Percentiles rank a stretch among this genome's conserved stretches.
phyloP scores from a whole-genome alignment of 2,329 filamentous ascomycete genomes.

The Pseudogymnoascus sp. region DNA sequence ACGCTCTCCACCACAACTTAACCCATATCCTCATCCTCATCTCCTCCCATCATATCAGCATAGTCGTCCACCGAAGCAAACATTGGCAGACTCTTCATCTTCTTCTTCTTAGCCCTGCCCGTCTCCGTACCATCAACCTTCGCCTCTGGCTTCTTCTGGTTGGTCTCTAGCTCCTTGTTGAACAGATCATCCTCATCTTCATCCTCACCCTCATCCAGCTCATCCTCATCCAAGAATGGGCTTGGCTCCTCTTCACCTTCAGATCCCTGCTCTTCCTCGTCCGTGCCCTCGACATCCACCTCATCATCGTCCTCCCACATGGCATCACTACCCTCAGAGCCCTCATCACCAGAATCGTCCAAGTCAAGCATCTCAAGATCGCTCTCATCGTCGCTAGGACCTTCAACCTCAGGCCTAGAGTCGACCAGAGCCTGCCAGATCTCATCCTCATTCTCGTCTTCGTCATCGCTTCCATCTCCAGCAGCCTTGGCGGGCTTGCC shows the following conservation, averaged over 20 bases:
- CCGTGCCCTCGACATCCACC: conserved; percentile 41
- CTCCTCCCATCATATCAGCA: conserved; percentile 70
- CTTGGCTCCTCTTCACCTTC: conserved; percentile 32
- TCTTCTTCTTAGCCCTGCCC: conserved; percentile 62
- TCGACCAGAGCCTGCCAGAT: conserved; percentile 89
- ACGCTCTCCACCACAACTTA: background rate
- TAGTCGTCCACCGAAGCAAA: conserved; percentile 96
- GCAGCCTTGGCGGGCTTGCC: conserved; percentile 48
- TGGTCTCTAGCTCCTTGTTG: conserved; percentile 28
- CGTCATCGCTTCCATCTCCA: conserved; percentile 36
- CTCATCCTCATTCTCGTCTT: conserved; percentile 64
- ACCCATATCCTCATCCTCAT: conserved; percentile 44
- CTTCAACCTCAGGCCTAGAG: conserved; percentile 70
- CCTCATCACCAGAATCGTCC: conserved; percentile 39
- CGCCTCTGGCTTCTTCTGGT: conserved; percentile 33
- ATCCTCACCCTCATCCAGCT: conserved; percentile 32
- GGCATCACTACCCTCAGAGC: conserved; percentile 19
- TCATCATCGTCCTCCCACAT: conserved; percentile 42
- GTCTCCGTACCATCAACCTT: conserved; percentile 33
- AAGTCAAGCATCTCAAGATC: conserved; percentile 44
- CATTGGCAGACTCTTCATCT: conserved; percentile 80
- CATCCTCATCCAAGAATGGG: conserved; percentile 23
- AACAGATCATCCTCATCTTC: conserved; percentile 42
- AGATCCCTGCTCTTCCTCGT: conserved; percentile 38
- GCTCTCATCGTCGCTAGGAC: conserved; percentile 48